These are phyloP conservation scores for Forsythia suspensa DNA, from an alignment of 257 asterid genomes.

Conservation along the genomic window DNA sequence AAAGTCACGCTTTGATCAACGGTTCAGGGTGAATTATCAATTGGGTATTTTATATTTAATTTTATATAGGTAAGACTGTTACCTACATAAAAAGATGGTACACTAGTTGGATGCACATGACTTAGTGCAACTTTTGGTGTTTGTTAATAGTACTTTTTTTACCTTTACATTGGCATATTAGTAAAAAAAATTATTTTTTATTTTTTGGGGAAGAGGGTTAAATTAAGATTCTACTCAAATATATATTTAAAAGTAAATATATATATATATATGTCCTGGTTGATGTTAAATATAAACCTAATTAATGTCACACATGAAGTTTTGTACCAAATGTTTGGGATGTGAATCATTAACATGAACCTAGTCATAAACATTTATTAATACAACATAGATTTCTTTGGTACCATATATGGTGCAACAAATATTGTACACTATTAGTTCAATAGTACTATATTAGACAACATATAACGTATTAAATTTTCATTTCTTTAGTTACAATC, in stretches of 20 bases:
- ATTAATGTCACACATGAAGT: background rate
- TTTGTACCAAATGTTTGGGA: too few species aligned
- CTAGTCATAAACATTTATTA: background rate
- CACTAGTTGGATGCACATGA: constrained; percentile 65
- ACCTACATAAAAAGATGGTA: constrained; percentile 48
- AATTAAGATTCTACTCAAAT: background rate
- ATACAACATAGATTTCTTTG: background rate
- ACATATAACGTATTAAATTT: too few species aligned
- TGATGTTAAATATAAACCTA: background rate
- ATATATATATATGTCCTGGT: background rate
- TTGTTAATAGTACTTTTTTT: constrained; percentile 34
- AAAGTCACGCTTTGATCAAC: background rate
- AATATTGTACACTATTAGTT: background rate
- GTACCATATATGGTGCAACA: background rate
- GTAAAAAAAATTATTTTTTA: background rate
- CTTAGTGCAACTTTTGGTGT: constrained; percentile 38
- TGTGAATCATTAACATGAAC: background rate
- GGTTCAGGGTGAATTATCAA: background rate
- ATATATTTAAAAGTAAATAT: background rate
- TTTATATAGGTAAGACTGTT: constrained; percentile 3
- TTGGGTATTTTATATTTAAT: background rate
- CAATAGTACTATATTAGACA: too few species aligned
- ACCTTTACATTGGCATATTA: background rate
- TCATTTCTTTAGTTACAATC: too few species aligned
- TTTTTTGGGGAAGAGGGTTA: background rate